Base-by-base conservation (phyloP, 2,329 filamentous ascomycete genomes). In the Didymella segeticola region DNA sequence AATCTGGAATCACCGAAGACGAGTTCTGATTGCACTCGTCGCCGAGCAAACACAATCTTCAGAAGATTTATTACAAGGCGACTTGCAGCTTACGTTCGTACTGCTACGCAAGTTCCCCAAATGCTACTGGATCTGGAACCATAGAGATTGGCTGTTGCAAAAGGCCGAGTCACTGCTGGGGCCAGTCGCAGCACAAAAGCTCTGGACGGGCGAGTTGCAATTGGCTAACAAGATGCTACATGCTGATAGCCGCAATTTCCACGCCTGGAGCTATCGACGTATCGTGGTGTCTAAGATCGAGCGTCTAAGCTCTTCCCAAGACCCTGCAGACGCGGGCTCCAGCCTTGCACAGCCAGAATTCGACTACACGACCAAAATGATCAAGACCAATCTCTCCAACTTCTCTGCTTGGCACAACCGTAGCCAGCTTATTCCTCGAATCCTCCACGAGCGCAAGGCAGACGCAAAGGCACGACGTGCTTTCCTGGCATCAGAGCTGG, bases 61-160 rank as follows among this genome's bases (percentile, higher is more conserved):
- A 25, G 72, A 79, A 34, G 77, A 85, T 2, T 70, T 88, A 26
- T 82, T 98, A 57, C 83, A 84, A 39, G 80, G 83, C 49, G 95
- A 99, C 72, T 81, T 99, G 27, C 78, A 79, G 41, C 96, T 97
- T 69, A 87, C 93, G 27, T 85, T 97, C 33, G 90, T 91, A 0
- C 82, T 99, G 17, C 83, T 99, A 43, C 83, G 90, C 60, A 86
- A 91, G 62, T 93, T 86, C 62, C 95, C 95, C 6, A 99, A 99
- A 75, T 98, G 95, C 81, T 99, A 99, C 79, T 98, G 95, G 93
- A 93, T 99, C 68, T 99, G 95, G 95, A 96, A 96, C 65, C 93
- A 97, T 75, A 88, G 95, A 23, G 77, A 89, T 38, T 99, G 95
- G 93, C 79, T 93, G 3, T 80, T 99, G 12, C 80, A 88, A 48